phyloP scores from a whole-genome alignment of 805 yeast species.

The Sungouiella blattae region DNA sequence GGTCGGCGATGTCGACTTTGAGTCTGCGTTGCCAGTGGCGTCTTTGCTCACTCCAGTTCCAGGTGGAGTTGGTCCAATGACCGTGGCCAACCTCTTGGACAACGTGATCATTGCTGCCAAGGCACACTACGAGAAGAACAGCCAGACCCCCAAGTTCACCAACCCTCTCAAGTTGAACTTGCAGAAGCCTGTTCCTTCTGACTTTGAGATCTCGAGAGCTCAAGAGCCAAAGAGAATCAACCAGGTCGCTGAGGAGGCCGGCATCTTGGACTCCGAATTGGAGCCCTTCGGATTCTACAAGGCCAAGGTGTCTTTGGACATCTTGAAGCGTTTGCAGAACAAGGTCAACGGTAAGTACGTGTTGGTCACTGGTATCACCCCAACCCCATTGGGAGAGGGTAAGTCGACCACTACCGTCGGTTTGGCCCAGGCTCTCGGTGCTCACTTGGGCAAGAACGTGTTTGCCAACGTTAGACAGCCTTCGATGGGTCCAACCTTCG shows the following conservation, averaged over 20 bases:
- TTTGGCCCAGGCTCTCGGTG: constrained; percentile 75
- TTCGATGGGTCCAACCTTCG: constrained; percentile 86
- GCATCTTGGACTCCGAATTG: constrained; percentile 61
- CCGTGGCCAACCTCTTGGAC: constrained; percentile 76
- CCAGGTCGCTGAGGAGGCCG: constrained; percentile 66
- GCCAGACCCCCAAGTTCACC: constrained; percentile 42
- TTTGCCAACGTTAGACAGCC: constrained; percentile 86
- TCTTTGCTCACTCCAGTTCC: constrained; percentile 81
- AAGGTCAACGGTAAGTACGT: constrained; percentile 67
- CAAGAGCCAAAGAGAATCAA: constrained; percentile 70
- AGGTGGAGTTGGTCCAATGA: constrained; percentile 93
- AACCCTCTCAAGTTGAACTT: constrained; percentile 57
- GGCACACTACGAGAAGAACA: constrained; percentile 39
- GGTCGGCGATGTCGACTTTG: constrained; percentile 77
- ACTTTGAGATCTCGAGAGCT: constrained; percentile 71
- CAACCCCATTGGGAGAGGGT: constrained; percentile 85
- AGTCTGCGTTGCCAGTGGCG: constrained; percentile 50
- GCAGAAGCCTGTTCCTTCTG: constrained; percentile 73
- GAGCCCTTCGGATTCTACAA: constrained; percentile 75
- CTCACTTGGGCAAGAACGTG: constrained; percentile 64
- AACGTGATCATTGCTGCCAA: constrained; percentile 71
- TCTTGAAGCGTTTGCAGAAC: constrained; percentile 59
- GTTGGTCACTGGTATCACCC: constrained; percentile 79
- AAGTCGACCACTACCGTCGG: constrained; percentile 84
- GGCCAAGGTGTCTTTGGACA: constrained; percentile 67